Evolutionary conservation across 495 filamentous ascomycete genomes (phyloP), one percentile per base, ranked within the genome.

Genomic region (Parathielavia hyrcaniae): DNA sequence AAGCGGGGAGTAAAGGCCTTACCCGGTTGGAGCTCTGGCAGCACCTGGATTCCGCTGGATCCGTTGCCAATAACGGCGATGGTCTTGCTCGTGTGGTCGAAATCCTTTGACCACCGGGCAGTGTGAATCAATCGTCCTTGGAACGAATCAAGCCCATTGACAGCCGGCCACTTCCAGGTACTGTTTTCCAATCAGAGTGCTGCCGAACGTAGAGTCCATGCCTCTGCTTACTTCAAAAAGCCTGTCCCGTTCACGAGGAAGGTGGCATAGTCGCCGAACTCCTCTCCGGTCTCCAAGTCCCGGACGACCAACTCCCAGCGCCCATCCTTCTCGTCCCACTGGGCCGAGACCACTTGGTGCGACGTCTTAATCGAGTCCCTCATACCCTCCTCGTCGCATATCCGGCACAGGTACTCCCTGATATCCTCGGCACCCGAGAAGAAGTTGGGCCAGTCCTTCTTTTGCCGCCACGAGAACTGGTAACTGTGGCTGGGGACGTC

Each of bases 151-250:
- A 75, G 64, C 9, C 73, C 76, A 10, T 78, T 69, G 20, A 83
- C 76, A 48, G 81, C 79, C 5, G 54, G 86, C 85, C 62, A 89
- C 69, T 63, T 86, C 86, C 69, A 82, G 72, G 86, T 75, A 59
- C 85, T 81, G 50, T 39, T 54, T n/a, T 50, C 38, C 38, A 7
- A 51, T 57, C 50, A 62, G 61, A 39, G 20, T 44, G 6, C 43
- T 6, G 9, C 20, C 10, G 20, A 7, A 46, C 14, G 20, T 23
- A 12, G 10, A 14, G 5, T n/a, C 9, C 39, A 17, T 19, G 7
- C 14, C 19, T 17, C 36, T 22, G 58, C 75, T 70, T 67, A 78
- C 76, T 86, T 86, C 13, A 87, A 62, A 44, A 79, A 75, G 0
- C 84, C 84, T 1, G 78, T 76, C 1, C 79, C 82, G 46, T 83